These are phyloP conservation scores for Rosa multiflora DNA, from an alignment of 306 rosid genomes.

Conservation along the genomic window DNA sequence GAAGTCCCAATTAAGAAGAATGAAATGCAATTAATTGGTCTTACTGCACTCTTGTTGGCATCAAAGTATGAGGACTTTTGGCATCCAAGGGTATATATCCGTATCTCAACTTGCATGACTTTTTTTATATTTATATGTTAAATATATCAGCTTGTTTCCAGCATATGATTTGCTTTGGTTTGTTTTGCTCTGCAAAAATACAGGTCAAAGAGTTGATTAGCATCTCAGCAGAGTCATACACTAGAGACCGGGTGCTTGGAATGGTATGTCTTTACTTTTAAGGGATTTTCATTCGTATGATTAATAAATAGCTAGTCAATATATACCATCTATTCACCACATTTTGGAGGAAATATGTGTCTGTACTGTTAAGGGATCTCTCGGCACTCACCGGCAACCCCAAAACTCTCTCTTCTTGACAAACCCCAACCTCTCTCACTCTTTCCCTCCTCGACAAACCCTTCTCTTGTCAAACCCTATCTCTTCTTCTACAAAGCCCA, in stretches of 20 bases:
- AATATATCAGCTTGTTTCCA: conserved; percentile 4
- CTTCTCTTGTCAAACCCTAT: too few relatives aligned
- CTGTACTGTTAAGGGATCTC: neutral
- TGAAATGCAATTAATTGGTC: conserved; percentile 90
- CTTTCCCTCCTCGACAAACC: too few relatives aligned
- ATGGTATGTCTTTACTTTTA: conserved; percentile 45
- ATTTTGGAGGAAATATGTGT: conserved; percentile 14
- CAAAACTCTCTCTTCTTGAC: too few relatives aligned
- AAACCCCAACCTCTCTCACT: too few relatives aligned
- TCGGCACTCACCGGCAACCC: too few relatives aligned
- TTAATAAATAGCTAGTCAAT: too few relatives aligned
- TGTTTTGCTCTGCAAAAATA: conserved; percentile 14
- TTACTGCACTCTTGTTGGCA: conserved; percentile 83
- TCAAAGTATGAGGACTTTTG: conserved; percentile 92
- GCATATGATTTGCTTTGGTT: conserved; percentile 13
- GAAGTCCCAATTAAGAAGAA: conserved; percentile 53
- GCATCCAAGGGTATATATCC: conserved; percentile 74
- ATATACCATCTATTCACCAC: too few relatives aligned
- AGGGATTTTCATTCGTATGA: neutral
- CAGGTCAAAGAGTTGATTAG: conserved; percentile 76
- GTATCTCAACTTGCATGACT: neutral
- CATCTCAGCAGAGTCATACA: conserved; percentile 77
- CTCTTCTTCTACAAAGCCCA: too few relatives aligned
- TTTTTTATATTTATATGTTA: neutral
- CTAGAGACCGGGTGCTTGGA: conserved; percentile 78